Percentiles rank a stretch among this genome's conserved stretches.
phyloP scores from a whole-genome alignment of 116 monocot genomes.

The Phalaenopsis hybrid region DNA sequence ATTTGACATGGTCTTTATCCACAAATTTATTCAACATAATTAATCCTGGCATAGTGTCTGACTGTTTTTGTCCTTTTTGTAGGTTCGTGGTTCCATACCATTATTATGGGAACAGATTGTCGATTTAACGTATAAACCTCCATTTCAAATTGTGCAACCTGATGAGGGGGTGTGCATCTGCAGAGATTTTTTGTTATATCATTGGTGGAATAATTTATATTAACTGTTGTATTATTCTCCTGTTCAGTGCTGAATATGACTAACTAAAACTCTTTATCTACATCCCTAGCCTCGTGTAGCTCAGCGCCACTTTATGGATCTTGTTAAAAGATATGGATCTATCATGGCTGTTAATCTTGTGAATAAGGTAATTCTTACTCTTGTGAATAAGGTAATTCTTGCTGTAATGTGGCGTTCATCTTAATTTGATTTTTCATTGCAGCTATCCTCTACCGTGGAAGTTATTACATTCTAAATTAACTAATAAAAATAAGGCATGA shows the following conservation, averaged over 20 bases:
- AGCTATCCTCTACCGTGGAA: neutral
- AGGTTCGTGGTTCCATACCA: too few relatives aligned
- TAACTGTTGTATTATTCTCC: too few relatives aligned
- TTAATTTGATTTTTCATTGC: neutral
- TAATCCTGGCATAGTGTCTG: too few relatives aligned
- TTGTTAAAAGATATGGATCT: constrained; percentile 85
- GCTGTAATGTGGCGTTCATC: neutral
- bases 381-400: constrained; percentile 74
- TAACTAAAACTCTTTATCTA: too few relatives aligned
- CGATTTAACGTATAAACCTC: too few relatives aligned
- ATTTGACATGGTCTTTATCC: too few relatives aligned
- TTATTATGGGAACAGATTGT: too few relatives aligned
- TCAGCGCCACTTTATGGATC: too few relatives aligned
- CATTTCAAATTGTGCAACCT: constrained; percentile 68
- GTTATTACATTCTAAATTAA: neutral
- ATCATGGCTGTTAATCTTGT: constrained; percentile 86
- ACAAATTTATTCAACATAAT: too few relatives aligned
- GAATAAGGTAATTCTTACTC: constrained; percentile 79
- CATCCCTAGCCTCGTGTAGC: too few relatives aligned
- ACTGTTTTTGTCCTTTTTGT: too few relatives aligned
- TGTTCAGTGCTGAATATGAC: too few relatives aligned
- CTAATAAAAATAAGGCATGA: neutral
- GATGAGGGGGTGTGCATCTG: constrained; percentile 68
- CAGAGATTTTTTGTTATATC: constrained; percentile 1
- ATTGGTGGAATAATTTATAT: neutral